These are phyloP conservation scores for Phytopythium sindhum DNA, from an alignment of 352 stramenopile genomes.

Conservation along the genomic window DNA sequence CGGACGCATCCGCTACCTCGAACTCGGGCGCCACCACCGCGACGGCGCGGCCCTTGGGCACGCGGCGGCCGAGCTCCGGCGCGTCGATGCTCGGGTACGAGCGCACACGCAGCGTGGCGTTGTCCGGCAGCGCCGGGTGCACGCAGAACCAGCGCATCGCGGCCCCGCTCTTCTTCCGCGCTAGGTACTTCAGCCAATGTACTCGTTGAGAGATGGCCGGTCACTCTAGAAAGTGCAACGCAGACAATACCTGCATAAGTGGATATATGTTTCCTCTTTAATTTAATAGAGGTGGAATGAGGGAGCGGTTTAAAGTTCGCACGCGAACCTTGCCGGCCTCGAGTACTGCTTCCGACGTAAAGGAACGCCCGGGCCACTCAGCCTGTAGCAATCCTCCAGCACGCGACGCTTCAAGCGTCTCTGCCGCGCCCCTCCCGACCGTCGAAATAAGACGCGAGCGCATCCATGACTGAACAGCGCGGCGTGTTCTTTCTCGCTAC, in stretches of 20 bases:
- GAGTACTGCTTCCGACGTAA: not conserved
- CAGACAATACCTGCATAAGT: not conserved
- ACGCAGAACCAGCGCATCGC: slow-evolving; percentile 75
- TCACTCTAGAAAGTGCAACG: not conserved
- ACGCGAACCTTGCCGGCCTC: not conserved
- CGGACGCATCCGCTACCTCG: slow-evolving; percentile 18
- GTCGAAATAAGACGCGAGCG: not conserved
- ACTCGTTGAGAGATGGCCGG: too few species aligned
- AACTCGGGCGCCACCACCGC: slow-evolving; percentile 32
- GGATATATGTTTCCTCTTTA: not conserved
- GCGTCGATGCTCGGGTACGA: slow-evolving; percentile 43
- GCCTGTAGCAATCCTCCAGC: not conserved
- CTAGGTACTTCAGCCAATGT: not conserved
- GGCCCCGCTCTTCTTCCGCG: not conserved
- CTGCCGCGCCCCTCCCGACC: slow-evolving; percentile 6
- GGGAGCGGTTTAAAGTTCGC: too few species aligned
- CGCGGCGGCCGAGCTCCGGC: slow-evolving; percentile 25
- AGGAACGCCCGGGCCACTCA: not conserved
- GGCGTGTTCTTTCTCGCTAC: too few species aligned
- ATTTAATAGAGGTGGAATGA: not conserved
- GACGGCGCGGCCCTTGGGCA: slow-evolving; percentile 51
- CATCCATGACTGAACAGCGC: not conserved
- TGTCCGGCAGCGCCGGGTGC: slow-evolving; percentile 43
- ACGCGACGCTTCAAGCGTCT: slow-evolving; percentile 4
- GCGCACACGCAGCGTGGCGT: slow-evolving; percentile 66